Base-by-base conservation (phyloP, 208 protist species). In the Trypanosoma avium region DNA sequence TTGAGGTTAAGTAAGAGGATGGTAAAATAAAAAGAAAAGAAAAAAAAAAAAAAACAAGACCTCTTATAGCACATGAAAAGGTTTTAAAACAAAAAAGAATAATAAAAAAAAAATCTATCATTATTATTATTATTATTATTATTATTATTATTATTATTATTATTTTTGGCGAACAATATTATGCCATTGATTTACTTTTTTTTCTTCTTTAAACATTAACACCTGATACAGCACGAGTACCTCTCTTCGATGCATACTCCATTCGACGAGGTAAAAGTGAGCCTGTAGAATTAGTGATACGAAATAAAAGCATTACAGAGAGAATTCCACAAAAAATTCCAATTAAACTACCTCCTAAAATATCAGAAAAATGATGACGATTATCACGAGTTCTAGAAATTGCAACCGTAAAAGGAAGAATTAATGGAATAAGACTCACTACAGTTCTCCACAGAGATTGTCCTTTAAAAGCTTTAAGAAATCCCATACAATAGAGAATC, bases 311-410 rank as follows among this genome's bases (percentile, higher is more conserved):
- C 4, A 22, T 57, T 49, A 82, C 67, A 53, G 54, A 60, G 24
- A 67, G 40, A 45, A 63, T 6, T 4, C 36, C 55, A 43, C 36
- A 57, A 21, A 22, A 21, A 0, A 33, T 22, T 12, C 84, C 84
- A 64, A 91, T 82, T 6, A 82, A 0, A 36, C 69, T 60, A 24
- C 84, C 84, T 32, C 47, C 73, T 5, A 88, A 27, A 57, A 91
- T 77, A 57, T 91, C 84, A 54, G 67, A 70, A 57, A 82, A 88
- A 70, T 86, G 54, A 50, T 91, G 84, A 43, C 82, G 68, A 60
- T 86, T 80, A 68, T 88, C 81, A 27, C 50, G 45, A 3, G 84
- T 91, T 24, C 84, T 67, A 0, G 81, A 88, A 10, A 86, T 30
- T 17, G 84, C 73, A 24, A 91, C 72, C 29, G 53, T 24, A 45